Conservation (phyloP, 331 rosid genomes). For the Pyrus hybrid region DNA sequence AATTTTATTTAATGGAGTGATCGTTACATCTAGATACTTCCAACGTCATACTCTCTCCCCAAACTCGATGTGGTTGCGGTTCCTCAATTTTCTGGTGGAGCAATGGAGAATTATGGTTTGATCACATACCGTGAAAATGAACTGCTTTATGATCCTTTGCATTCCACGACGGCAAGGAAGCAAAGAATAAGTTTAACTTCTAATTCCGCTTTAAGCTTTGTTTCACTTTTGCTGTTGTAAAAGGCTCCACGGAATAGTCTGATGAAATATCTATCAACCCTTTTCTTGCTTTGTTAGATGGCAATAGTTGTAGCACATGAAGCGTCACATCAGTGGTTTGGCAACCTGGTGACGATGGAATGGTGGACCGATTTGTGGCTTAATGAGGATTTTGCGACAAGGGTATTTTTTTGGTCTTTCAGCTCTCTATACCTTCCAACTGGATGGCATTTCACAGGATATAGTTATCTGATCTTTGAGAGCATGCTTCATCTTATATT, state of each 20-base stretch:
- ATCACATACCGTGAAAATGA: conserved; percentile 62
- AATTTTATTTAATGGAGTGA: not conserved
- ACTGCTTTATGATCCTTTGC: conserved; percentile 54
- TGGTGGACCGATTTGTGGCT: conserved; percentile 92
- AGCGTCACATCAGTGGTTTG: conserved; percentile 88
- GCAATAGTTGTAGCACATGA: conserved; percentile 66
- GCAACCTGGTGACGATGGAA: conserved; percentile 87
- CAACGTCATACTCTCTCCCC: conserved; percentile 38
- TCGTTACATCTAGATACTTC: conserved; percentile 44
- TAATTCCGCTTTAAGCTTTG: not conserved
- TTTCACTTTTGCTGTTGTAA: not conserved
- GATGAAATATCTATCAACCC: not conserved
- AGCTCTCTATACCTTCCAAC: not conserved
- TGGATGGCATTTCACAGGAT: not conserved
- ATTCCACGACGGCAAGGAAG: conserved; percentile 53
- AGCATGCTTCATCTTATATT: not conserved
- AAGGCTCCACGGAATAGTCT: not conserved
- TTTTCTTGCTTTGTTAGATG: conserved; percentile 21
- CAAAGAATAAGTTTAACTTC: conserved; percentile 37
- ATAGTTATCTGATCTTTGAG: not conserved
- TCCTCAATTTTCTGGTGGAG: conserved; percentile 56
- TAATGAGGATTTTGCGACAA: conserved; percentile 88
- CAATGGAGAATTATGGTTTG: conserved; percentile 88
- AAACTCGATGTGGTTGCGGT: conserved; percentile 56
- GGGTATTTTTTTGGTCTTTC: conserved; percentile 37